Conservation (phyloP, 1,284 basidiomycete genomes). For the Prillingera fragicola region DNA sequence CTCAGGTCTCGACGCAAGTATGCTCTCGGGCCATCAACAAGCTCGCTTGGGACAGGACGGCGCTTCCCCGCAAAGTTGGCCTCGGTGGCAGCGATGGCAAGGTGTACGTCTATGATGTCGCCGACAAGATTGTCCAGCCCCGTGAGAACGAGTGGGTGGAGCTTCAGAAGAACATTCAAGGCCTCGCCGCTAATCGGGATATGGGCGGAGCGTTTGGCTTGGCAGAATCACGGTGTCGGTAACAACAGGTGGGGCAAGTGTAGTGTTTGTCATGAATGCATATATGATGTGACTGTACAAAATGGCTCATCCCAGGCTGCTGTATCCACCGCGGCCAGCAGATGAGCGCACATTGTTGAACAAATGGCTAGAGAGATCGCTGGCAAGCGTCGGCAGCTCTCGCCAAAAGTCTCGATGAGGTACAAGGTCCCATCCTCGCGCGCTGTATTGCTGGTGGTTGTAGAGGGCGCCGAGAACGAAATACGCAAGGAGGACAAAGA, state of each 20-base stretch:
- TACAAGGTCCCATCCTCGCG: conserved; percentile 46
- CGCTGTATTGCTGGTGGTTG: conserved; percentile 49
- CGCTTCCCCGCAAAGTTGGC: conserved; percentile 65
- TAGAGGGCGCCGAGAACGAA: conserved; percentile 47
- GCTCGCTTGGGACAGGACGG: conserved; percentile 84
- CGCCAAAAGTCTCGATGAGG: conserved; percentile 50
- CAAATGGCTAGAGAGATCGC: conserved; percentile 42
- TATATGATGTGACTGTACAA: conserved; percentile 4
- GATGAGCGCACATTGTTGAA: conserved; percentile 32
- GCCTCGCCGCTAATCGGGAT: conserved; percentile 17
- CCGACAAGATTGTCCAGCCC: conserved; percentile 71
- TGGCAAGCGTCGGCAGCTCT: conserved; percentile 39
- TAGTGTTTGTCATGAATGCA: conserved; percentile 4
- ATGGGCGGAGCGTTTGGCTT: conserved; percentile 7
- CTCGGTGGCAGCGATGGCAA: conserved; percentile 87
- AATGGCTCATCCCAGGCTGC: not conserved
- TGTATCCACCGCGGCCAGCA: conserved; percentile 38
- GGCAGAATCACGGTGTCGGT: not conserved
- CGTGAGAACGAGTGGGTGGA: conserved; percentile 84
- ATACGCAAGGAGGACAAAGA: conserved; percentile 32
- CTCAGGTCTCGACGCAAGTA: conserved; percentile 37
- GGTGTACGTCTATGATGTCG: conserved; percentile 88
- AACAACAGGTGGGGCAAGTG: not conserved
- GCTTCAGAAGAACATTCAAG: conserved; percentile 67
- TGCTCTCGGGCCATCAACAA: conserved; percentile 85